phyloP scores from a whole-genome alignment of 1,284 basidiomycete species.

The Malassezia dermatis region DNA sequence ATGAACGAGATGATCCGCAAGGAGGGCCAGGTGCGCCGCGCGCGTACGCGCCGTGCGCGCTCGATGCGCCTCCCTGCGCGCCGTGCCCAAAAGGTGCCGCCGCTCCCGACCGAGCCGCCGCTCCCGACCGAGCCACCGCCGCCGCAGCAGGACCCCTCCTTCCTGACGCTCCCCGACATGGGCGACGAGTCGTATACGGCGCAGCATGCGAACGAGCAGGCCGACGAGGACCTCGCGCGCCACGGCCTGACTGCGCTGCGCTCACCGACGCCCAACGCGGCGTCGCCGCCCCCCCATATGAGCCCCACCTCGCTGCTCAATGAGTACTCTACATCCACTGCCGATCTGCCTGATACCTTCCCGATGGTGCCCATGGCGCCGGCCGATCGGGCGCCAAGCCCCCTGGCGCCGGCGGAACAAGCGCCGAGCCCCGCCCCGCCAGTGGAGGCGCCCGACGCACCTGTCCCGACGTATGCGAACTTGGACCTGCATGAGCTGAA shows the following conservation, averaged over 20 bases:
- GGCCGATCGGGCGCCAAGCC: background rate
- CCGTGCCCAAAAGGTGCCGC: conserved; percentile 3
- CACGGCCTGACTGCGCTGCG: background rate
- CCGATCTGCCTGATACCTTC: background rate
- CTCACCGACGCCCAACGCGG: background rate
- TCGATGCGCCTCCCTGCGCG: conserved; percentile 15
- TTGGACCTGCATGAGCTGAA: conserved; percentile 60
- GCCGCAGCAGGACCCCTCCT: background rate
- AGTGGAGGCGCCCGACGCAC: background rate
- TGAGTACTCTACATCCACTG: background rate
- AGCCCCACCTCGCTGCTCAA: background rate
- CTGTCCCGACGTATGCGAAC: conserved; percentile 36
- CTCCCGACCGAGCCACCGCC: background rate
- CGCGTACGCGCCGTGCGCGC: conserved; percentile 46
- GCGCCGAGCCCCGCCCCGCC: background rate
- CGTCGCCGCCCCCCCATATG: background rate
- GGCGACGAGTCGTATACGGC: conserved; percentile 61
- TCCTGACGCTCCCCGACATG: background rate
- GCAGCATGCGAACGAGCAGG: conserved; percentile 74
- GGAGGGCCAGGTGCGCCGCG: conserved; percentile 61
- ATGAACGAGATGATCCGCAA: conserved; percentile 58
- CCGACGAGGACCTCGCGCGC: conserved; percentile 1
- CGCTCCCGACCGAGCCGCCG: background rate
- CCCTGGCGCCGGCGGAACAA: background rate
- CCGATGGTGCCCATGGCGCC: background rate